phyloP scores from a whole-genome alignment of 176 grass and related monocot genomes.

The Carex parvula region DNA sequence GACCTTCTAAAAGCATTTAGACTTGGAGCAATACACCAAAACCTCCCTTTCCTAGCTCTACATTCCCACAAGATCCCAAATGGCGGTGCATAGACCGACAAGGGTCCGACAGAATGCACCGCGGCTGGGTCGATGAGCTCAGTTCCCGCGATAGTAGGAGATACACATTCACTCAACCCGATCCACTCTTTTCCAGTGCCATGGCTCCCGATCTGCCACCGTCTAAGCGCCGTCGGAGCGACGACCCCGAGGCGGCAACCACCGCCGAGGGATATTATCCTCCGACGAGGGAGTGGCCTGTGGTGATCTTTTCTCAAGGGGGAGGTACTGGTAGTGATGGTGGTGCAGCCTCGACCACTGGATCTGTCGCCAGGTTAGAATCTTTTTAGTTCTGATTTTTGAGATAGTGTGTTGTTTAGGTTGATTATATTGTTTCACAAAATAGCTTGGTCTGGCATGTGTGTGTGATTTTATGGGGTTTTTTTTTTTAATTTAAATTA shows the following conservation, averaged over 20 bases:
- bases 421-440: not conserved
- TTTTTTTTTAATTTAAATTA: not conserved
- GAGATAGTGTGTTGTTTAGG: not conserved
- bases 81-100: not conserved
- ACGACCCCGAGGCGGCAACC: not conserved
- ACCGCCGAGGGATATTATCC: not conserved
- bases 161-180: not conserved
- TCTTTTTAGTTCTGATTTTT: not conserved
- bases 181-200: not conserved
- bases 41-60: not conserved
- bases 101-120: conserved; percentile 4
- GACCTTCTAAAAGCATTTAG: not conserved
- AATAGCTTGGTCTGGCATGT: not conserved
- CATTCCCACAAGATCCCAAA: not conserved
- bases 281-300: conserved; percentile 23
- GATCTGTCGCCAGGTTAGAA: not conserved
- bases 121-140: not conserved
- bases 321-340: not conserved
- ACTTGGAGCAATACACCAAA: not conserved
- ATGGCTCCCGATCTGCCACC: conserved; percentile 11
- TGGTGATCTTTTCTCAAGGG: conserved; percentile 47
- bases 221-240: conserved; percentile 19
- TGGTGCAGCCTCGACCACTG: not conserved
- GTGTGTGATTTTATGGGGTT: conserved; percentile 20
- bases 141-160: not conserved